Conservation (phyloP, 1,284 basidiomycete species). For the Lignosus rhinocerotis region DNA sequence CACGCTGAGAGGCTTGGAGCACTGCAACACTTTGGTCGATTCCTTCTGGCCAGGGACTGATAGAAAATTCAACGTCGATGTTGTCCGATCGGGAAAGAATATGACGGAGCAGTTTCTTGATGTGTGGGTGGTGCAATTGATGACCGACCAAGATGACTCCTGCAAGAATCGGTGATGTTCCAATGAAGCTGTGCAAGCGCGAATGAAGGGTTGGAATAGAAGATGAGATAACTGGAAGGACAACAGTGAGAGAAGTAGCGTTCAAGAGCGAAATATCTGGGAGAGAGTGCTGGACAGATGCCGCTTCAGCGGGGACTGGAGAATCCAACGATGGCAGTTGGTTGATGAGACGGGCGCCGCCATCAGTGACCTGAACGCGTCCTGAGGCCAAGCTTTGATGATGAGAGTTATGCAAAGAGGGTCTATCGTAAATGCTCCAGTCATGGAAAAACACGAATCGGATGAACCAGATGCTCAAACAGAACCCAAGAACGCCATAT, state of each 20-base stretch:
- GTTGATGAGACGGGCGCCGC: neutral
- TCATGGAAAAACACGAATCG: conserved; percentile 1
- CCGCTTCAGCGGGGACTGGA: neutral
- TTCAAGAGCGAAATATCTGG: neutral
- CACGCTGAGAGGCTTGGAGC: conserved; percentile 37
- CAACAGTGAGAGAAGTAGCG: conserved; percentile 41
- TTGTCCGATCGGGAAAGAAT: conserved; percentile 31
- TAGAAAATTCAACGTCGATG: conserved; percentile 43
- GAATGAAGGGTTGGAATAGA: conserved; percentile 38
- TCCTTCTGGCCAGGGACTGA: conserved; percentile 40
- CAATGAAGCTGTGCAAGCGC: conserved; percentile 38
- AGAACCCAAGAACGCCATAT: conserved; percentile 4
- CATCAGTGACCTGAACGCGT: neutral
- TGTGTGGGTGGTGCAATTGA: conserved; percentile 35
- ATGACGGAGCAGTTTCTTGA: conserved; percentile 38
- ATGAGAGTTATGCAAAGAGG: neutral
- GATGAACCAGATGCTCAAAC: conserved; percentile 11
- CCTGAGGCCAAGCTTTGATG: neutral
- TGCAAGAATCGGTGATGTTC: conserved; percentile 34
- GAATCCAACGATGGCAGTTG: neutral
- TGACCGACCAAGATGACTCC: conserved; percentile 55
- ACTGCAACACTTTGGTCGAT: conserved; percentile 32
- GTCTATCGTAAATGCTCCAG: neutral
- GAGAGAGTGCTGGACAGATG: neutral
- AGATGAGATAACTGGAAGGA: conserved; percentile 47